phyloP scores from a whole-genome alignment of 2,329 filamentous ascomycete genomes.

The Diaporthe longicolla region DNA sequence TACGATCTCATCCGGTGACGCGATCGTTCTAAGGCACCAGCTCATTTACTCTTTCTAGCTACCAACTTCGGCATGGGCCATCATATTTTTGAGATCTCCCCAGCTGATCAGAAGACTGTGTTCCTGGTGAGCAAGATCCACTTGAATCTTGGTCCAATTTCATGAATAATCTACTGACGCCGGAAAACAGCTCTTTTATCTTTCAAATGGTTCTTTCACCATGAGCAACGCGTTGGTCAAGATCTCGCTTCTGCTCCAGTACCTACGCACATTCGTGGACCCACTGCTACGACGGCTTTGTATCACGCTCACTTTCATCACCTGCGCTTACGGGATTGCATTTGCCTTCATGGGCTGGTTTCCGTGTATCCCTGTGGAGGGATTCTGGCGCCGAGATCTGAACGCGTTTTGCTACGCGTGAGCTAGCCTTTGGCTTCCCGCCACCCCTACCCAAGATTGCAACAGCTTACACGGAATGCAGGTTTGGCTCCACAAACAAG shows the following conservation, averaged over 20 bases:
- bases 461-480: conserved; percentile 43
- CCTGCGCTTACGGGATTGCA: conserved; percentile 43
- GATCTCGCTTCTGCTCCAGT: conserved; percentile 45
- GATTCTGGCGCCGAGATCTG: conserved; percentile 43
- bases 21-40: neutral
- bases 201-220: conserved; percentile 43
- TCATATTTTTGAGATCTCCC: neutral
- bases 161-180: neutral
- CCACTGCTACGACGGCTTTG: conserved; percentile 28
- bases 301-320: conserved; percentile 42
- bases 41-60: neutral
- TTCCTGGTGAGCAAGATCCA: conserved; percentile 26
- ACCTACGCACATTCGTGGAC: conserved; percentile 42
- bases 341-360: conserved; percentile 47
- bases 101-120: conserved; percentile 12
- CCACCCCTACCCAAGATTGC: neutral
- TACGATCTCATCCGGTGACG: neutral
- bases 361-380: conserved; percentile 47
- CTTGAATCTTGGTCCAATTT: rapidly evolving
- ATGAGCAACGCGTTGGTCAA: conserved; percentile 44
- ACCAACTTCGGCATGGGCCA: conserved; percentile 31
- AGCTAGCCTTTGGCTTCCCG: neutral
- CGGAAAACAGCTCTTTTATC: conserved; percentile 39
- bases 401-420: conserved; percentile 17
- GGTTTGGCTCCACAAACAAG: conserved; percentile 49